Percentiles rank a stretch among this genome's conserved stretches.
Evolutionary conservation across 306 rosid species (phyloP).

Genomic region (Ormosia semicastrata): DNA sequence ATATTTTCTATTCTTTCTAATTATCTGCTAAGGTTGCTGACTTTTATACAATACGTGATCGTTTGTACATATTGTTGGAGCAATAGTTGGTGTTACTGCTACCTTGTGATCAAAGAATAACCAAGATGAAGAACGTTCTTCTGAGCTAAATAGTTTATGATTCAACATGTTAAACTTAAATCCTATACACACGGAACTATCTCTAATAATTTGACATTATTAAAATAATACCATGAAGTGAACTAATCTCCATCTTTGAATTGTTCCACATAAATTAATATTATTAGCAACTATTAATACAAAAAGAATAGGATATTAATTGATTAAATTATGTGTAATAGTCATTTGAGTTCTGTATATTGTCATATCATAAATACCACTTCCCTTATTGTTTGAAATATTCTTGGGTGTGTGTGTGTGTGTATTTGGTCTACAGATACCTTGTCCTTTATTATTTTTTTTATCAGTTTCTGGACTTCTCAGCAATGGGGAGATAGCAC

Average conservation of each 20-base stretch:
- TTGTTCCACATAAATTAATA: background rate
- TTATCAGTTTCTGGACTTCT: conserved; percentile 32
- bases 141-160: background rate
- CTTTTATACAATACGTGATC: background rate
- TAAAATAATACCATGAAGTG: background rate
- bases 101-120: background rate
- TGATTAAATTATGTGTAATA: background rate
- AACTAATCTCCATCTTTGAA: background rate
- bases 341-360: background rate
- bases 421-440: background rate
- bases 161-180: background rate
- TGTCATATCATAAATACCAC: background rate
- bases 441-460: background rate
- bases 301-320: background rate
- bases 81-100: background rate
- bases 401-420: background rate
- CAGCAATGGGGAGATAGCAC: conserved; percentile 23
- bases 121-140: background rate
- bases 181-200: background rate
- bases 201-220: background rate
- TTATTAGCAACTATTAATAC: background rate
- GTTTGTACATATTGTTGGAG: background rate
- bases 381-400: background rate
- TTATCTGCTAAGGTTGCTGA: background rate
- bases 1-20: background rate